These are phyloP conservation scores for Apiospora marii DNA, from an alignment of 2,329 filamentous ascomycete species.

Conservation along the genomic window DNA sequence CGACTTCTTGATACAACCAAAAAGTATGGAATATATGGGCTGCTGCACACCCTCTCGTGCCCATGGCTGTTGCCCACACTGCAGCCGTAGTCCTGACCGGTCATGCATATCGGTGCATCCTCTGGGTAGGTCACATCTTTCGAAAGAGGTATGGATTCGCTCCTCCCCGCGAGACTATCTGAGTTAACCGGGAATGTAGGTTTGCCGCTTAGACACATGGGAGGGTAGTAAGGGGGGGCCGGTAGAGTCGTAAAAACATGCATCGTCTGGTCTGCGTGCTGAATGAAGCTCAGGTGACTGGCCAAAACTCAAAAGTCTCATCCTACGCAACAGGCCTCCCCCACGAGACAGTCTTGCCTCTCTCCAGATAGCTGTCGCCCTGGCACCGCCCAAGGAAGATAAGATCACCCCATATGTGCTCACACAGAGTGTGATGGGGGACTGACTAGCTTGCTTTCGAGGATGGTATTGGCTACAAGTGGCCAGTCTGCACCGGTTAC, in stretches of 20 bases:
- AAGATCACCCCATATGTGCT: neutral
- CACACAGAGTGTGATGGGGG: neutral
- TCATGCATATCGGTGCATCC: neutral
- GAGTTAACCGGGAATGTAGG: neutral
- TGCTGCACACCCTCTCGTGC: conserved; percentile 14
- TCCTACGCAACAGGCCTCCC: neutral
- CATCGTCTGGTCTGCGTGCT: neutral
- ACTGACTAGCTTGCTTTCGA: neutral
- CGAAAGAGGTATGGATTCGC: neutral
- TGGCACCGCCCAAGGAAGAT: neutral
- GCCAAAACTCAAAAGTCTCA: neutral
- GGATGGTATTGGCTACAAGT: neutral
- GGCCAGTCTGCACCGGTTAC: neutral
- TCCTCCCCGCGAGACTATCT: neutral
- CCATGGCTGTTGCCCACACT: neutral
- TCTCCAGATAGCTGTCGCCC: neutral
- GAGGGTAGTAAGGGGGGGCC: neutral
- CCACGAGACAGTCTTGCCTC: conserved; percentile 7
- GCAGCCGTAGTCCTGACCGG: neutral
- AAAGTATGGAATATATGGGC: neutral
- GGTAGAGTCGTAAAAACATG: neutral
- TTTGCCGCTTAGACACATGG: neutral
- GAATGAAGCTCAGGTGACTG: neutral
- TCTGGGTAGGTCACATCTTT: neutral
- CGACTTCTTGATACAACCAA: neutral